Conservation (phyloP, 495 filamentous ascomycete species). For the Penicillium canescens region DNA sequence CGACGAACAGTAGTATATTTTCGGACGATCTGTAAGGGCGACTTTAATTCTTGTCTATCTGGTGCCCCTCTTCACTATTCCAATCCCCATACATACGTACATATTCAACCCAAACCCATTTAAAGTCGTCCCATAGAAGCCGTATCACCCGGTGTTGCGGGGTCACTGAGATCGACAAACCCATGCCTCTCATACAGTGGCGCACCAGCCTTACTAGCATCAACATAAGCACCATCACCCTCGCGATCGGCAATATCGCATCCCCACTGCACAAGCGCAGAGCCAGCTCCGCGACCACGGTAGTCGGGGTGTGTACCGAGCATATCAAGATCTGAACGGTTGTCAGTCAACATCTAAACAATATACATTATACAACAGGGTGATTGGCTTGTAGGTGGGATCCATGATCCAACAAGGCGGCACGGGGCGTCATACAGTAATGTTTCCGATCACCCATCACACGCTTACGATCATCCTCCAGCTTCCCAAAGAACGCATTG, state of each 20-base stretch:
- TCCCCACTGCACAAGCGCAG: conserved; percentile 52
- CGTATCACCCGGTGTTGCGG: not conserved
- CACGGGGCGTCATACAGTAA: conserved; percentile 15
- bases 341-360: too few relatives aligned
- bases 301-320: conserved; percentile 51
- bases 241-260: conserved; percentile 41
- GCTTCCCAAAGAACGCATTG: conserved; percentile 13
- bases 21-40: too few relatives aligned
- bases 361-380: too few relatives aligned
- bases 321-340: conserved; percentile 43
- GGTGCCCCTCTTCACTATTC: too few relatives aligned
- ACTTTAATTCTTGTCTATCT: too few relatives aligned
- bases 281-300: conserved; percentile 49
- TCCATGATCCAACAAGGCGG: not conserved
- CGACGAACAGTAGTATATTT: too few relatives aligned
- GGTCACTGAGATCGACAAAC: conserved; percentile 30
- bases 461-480: conserved; percentile 19
- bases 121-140: conserved; percentile 2
- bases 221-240: conserved; percentile 29
- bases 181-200: conserved; percentile 31
- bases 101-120: too few relatives aligned
- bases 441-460: conserved; percentile 29
- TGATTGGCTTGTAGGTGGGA: not conserved
- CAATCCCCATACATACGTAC: too few relatives aligned
- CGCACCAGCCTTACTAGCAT: conserved; percentile 31